Evolutionary conservation across 2,329 filamentous ascomycete species (phyloP), one percentile per base, ranked within the genome.

Genomic region (Chrysoporthe puriensis): DNA sequence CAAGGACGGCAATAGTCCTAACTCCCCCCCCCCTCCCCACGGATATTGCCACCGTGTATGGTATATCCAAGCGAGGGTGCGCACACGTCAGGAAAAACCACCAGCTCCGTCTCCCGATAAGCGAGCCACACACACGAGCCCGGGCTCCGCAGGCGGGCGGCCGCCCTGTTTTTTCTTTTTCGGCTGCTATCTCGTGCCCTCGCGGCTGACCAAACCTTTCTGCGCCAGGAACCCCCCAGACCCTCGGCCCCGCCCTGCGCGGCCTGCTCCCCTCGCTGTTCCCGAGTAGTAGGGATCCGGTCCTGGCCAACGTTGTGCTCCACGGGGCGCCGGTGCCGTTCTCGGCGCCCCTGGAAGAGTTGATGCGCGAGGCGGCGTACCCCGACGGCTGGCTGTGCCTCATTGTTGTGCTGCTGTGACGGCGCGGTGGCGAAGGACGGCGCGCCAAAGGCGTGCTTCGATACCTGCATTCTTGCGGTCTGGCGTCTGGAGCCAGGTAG

Each of bases 301-400:
- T 97, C 13, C 85, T 97, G 61, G 96, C 95, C 1, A 90, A 91
- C 68, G 91, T 92, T 1, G 85, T 98, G 7, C 79, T 98, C 73
- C 96, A 99, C 80, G 96, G 96, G 0, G 92, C 90, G 1, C 85
- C 89, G 0, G 86, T 97, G 68, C 95, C 96, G 0, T 91, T 98
- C 81, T 80, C 83, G 68, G 91, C 94, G 1, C 90, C 90, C 34
- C 79, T 99, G 21, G 91, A 93, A 74, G 95, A 97, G 59, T 77
- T 99, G 67, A 91, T 96, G 80, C 86, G 89, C 66, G 91, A 91
- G 74, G 91, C 92, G 4, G 89, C 93, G 1, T 98, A 97, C 82
- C 89, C 93, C 0, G 96, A 99, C 79, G 96, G 96, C 0, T 99
- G 94, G 91, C 78, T 97, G 36, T 93, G 93, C 77, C 79, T 97